These are phyloP conservation scores for Parastagonospora avenae DNA, from an alignment of 2,329 filamentous ascomycete species.

Conservation along the genomic window DNA sequence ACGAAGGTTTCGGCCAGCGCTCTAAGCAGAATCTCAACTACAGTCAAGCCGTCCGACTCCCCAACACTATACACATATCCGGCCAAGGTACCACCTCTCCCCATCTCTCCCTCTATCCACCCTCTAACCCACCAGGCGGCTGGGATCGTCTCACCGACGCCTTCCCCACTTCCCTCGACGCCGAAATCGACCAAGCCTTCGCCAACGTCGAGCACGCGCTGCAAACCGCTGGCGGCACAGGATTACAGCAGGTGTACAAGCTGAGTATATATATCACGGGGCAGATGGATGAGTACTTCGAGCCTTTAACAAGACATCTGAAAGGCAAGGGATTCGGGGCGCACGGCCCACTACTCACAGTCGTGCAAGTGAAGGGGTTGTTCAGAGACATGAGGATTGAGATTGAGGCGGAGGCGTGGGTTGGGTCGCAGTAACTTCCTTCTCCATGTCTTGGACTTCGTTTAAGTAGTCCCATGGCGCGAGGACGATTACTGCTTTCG, in stretches of 20 bases:
- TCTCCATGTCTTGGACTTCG: conserved; percentile 5
- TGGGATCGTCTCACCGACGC: conserved; percentile 30
- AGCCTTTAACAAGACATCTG: conserved; percentile 17
- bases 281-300: conserved; percentile 16
- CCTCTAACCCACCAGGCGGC: conserved; percentile 20
- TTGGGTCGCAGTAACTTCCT: conserved; percentile 2
- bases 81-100: conserved; percentile 25
- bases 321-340: conserved; percentile 24
- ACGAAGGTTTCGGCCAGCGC: conserved; percentile 30
- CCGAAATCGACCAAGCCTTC: conserved; percentile 52
- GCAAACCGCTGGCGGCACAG: conserved; percentile 57
- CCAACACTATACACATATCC: conserved; percentile 30
- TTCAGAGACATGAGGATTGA: conserved; percentile 30
- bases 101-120: neutral
- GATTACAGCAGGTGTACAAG: conserved; percentile 56
- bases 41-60: conserved; percentile 34
- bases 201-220: conserved; percentile 60
- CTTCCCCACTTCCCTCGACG: conserved; percentile 18
- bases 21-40: conserved; percentile 22
- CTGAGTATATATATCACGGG: conserved; percentile 22
- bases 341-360: conserved; percentile 31
- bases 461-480: conserved; percentile 6
- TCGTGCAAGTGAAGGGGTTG: conserved; percentile 25
- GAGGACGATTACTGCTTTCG: conserved; percentile 5
- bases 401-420: conserved; percentile 29